Percentiles rank a stretch among this genome's conserved stretches.
Conservation (phyloP, 2,329 filamentous ascomycete genomes). For the Aaosphaeria pasadenensis region DNA sequence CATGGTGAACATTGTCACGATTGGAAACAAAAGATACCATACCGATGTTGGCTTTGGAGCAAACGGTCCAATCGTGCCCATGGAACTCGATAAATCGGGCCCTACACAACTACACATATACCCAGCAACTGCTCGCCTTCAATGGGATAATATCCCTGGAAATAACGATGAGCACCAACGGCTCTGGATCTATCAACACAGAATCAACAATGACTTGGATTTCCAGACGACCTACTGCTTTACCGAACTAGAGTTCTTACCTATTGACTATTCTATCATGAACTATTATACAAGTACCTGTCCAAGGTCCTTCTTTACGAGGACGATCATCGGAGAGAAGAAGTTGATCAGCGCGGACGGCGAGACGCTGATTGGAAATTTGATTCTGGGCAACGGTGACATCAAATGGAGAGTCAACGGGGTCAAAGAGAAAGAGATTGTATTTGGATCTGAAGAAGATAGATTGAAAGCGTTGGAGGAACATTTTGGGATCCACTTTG, state of each 20-base stretch:
- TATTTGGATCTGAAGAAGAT: constrained; percentile 43
- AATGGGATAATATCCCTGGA: constrained; percentile 30
- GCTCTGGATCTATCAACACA: constrained; percentile 44
- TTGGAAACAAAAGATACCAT: constrained; percentile 31
- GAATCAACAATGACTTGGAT: constrained; percentile 35
- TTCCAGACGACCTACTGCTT: constrained; percentile 67
- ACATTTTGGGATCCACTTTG: constrained; percentile 44
- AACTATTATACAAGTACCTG: constrained; percentile 35
- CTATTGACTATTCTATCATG: constrained; percentile 29
- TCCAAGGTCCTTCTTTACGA: constrained; percentile 30
- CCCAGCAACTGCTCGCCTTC: constrained; percentile 29
- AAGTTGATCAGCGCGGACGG: constrained; percentile 48
- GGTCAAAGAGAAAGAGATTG: constrained; percentile 38
- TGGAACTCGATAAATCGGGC: constrained; percentile 32
- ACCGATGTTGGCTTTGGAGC: constrained; percentile 46
- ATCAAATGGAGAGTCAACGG: constrained; percentile 47
- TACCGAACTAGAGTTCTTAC: constrained; percentile 41
- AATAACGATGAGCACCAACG: constrained; percentile 36
- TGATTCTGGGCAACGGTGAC: constrained; percentile 42
- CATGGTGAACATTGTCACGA: constrained; percentile 45
- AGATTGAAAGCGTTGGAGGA: constrained; percentile 43
- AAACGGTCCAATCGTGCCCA: constrained; percentile 37
- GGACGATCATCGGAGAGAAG: constrained; percentile 43
- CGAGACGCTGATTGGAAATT: constrained; percentile 36
- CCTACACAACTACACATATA: constrained; percentile 22